Percentiles rank a stretch among this genome's conserved stretches.
Evolutionary conservation across 805 yeast species (phyloP).

Genomic region (Candida bentonensis): DNA sequence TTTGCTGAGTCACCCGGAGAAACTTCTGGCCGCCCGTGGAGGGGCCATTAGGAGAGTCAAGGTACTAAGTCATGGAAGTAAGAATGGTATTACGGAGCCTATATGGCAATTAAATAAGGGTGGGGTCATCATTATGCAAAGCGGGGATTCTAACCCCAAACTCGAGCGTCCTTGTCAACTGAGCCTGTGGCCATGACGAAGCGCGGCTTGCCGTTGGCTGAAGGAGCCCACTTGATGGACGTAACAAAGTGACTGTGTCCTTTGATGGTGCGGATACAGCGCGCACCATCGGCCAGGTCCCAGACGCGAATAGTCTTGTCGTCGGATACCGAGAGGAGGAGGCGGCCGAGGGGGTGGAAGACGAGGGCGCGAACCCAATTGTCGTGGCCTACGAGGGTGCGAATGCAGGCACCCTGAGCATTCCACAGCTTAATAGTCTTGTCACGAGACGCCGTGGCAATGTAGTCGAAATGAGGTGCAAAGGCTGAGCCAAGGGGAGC

Average conservation of each 20-base stretch:
- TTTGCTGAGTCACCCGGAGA: too few species aligned
- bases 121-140: too few species aligned
- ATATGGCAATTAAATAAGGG: too few species aligned
- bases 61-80: too few species aligned
- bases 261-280: constrained; percentile 35
- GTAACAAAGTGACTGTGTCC: constrained; percentile 70
- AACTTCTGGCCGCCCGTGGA: too few species aligned
- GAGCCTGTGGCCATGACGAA: constrained; percentile 53
- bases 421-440: constrained; percentile 63
- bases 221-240: constrained; percentile 28
- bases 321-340: constrained; percentile 60
- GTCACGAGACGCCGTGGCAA: constrained; percentile 72
- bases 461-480: constrained; percentile 33
- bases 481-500: constrained; percentile 16
- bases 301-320: constrained; percentile 65
- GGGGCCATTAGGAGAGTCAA: too few species aligned
- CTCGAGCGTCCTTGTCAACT: constrained; percentile 28
- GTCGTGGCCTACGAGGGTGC: constrained; percentile 56
- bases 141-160: neutral
- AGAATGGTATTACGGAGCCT: too few species aligned
- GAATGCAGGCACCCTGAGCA: constrained; percentile 44
- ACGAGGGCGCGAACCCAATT: constrained; percentile 71
- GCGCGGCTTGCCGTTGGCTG: constrained; percentile 36
- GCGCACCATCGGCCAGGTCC: constrained; percentile 41
- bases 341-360: constrained; percentile 65